Evolutionary conservation across 164 flowering plant species (phyloP), one percentile per base, ranked within the genome.

Genomic region (Taxillus chinensis): DNA sequence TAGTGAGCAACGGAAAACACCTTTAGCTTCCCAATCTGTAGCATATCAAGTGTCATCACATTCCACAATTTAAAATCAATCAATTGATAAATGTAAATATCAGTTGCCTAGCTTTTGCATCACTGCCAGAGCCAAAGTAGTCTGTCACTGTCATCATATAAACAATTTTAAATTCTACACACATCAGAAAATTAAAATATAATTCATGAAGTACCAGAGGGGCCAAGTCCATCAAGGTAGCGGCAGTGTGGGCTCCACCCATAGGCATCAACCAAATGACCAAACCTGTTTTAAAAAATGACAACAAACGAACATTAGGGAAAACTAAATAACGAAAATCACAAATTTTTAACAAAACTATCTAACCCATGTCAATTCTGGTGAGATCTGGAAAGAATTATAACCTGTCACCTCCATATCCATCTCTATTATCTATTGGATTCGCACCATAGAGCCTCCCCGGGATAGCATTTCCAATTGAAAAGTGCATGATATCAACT

Each of bases 161-260:
- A 49, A 49, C 0, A 3, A 49, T 11, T 49, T 49, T 4, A 49
- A 9, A 9, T 49, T 9, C 52, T 9, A 9, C 14, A n/a, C 10
- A 7, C 14, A 7, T 49, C 10, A 9, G 13, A 9, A 9, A 43
- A 4, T 49, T 5, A 12, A 54, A 54, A 1, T 17, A 8, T 12
- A 17, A 54, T 54, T 2, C 45, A 12, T 13, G n/a, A 65, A 64
- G 15, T 78, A 93, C 99, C 99, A 79, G 97, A 73, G 74, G 97
- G 92, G 49, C 95, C 78, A 58, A 54, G 61, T 45, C 99, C 99
- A 77, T 93, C 97, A 52, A 90, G 83, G 63, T 80, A 73, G 62
- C 86, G 74, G 70, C 99, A 93, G 64, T 93, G 99, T 12, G 99
- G 99, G 68, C 67, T 93, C 99, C 99, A 93, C 3, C 86, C 66